Evolutionary conservation across 1,284 basidiomycete genomes (phyloP).

Genomic region (Ceratorhiza oryzae-sativae): DNA sequence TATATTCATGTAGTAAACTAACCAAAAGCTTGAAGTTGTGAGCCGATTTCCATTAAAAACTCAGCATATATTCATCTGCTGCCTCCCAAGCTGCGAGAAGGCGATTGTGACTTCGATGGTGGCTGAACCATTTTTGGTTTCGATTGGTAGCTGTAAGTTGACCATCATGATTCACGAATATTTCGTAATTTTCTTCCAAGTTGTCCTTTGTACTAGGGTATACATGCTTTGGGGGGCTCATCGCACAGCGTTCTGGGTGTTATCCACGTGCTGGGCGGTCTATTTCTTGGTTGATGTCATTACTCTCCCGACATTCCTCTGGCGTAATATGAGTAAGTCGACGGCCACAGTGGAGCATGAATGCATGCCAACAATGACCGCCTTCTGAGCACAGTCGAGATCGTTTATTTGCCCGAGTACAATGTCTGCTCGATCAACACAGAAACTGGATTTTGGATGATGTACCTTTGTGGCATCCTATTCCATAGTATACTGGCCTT

Average conservation of each 20-base stretch:
- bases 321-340: too few relatives aligned
- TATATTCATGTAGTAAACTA: neutral
- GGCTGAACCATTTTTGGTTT: neutral
- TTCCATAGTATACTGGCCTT: conserved; percentile 1
- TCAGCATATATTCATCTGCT: too few relatives aligned
- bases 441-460: neutral
- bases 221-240: conserved; percentile 6
- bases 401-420: neutral
- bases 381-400: neutral
- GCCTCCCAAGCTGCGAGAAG: neutral
- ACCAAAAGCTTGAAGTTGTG: neutral
- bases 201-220: conserved; percentile 7
- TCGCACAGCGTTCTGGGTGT: conserved; percentile 14
- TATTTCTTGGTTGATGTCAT: neutral
- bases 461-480: neutral
- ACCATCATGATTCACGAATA: too few relatives aligned
- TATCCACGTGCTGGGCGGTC: neutral
- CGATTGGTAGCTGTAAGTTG: neutral
- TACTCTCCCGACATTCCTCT: neutral
- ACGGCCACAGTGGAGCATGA: too few relatives aligned
- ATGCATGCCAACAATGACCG: too few relatives aligned
- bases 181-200: neutral
- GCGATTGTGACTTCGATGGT: neutral
- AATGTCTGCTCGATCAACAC: neutral
- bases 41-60: neutral